Base-by-base conservation (phyloP, 1,139 yeast species). In the Lodderomyces oxycetoniae region DNA sequence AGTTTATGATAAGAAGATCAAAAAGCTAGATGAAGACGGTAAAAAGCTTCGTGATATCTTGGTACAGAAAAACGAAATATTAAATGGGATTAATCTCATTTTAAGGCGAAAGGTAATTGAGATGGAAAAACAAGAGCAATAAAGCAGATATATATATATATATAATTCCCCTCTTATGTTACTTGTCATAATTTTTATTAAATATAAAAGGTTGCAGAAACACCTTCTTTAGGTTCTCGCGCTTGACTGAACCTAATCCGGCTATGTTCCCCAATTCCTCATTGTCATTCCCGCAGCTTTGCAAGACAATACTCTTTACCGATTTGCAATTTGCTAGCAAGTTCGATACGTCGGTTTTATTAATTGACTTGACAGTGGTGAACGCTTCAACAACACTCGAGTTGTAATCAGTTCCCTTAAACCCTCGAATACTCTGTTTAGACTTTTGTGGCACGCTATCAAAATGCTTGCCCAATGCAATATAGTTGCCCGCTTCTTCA, bases 401-500 rank as follows among this genome's bases (percentile, higher is more conserved):
- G 25, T 63, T 62, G 49, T 71, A 76, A 42, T 69, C 75, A 4
- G 55, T 56, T 24, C 63, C 63, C 39, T 55, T 57, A 16, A 57
- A 47, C 3, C 77, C 79, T 45, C 65, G 67, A 36, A 75, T 69
- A 8, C 41, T 34, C 14, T 52, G 45, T 28, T 48, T 46, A 7
- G 57, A 39, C 33, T 52, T 53, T 20, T 50, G 45, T 2, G 57
- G 57, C 2, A 57, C 42, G 20, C 59, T 49, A 42, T 73, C 79
- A 38, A 71, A 64, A 31, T 65, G 69, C 46, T 74, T 75, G 21
- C 74, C 55, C 47, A 63, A 59, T 4, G 67, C 76, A 15, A 89
- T 57, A 50, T 88, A 89, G 39, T 76, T 79, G 0, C 89, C 95
- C 2, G 96, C 95, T 50, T 91, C 96, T 43, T 78, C 87, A 45